Conservation (phyloP, 768 basidiomycete genomes). For the Pluteus cervinus region DNA sequence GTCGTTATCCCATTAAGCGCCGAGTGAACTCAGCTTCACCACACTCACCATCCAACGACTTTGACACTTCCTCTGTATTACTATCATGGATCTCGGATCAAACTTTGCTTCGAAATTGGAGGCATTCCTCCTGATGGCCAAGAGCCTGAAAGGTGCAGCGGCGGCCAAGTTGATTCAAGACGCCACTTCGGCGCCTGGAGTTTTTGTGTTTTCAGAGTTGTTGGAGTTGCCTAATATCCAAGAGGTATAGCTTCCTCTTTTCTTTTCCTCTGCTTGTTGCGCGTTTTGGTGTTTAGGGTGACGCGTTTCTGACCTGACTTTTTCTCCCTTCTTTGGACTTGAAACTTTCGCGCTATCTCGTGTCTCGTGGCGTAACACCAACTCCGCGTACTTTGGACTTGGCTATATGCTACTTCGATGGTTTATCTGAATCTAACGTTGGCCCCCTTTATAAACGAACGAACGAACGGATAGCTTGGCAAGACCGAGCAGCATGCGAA, state of each 20-base stretch:
- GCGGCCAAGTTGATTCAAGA: constrained; percentile 86
- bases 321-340: too few species aligned
- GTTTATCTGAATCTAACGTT: too few species aligned
- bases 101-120: constrained; percentile 71
- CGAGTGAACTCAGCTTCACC: too few species aligned
- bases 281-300: not conserved
- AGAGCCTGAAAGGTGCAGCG: constrained; percentile 86
- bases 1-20: too few species aligned
- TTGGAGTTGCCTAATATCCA: constrained; percentile 78
- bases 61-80: too few species aligned
- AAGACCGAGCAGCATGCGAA: constrained; percentile 57
- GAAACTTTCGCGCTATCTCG: too few species aligned
- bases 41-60: too few species aligned
- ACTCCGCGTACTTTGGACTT: too few species aligned
- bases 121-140: constrained; percentile 87
- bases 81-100: constrained; percentile 65
- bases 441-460: not conserved
- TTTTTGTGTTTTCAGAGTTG: constrained; percentile 89
- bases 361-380: too few species aligned
- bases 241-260: constrained; percentile 45
- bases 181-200: constrained; percentile 82
- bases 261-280: not conserved
- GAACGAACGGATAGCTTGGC: constrained; percentile 46
- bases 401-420: too few species aligned
- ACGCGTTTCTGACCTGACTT: constrained; percentile 2